Evolutionary conservation across 2,329 filamentous ascomycete genomes (phyloP), one percentile per base, ranked within the genome.

Genomic region (Trichoderma sp.): DNA sequence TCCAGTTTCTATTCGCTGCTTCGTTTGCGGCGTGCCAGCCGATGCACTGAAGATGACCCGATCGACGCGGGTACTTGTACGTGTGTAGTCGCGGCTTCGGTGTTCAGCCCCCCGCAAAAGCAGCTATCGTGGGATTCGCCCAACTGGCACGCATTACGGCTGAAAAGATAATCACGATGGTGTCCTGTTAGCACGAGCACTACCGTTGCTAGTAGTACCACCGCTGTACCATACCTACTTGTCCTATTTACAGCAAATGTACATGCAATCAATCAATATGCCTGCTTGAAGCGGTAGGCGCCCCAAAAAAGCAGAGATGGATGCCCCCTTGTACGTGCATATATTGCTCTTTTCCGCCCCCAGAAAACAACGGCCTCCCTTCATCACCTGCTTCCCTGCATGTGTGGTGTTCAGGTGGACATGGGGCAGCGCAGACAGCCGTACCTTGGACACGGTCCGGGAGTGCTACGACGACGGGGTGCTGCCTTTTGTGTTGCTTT

Each of bases 331-430:
- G 63, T 58, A 65, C 51, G 21, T 65, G 52, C 61, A 58, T 65
- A 37, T 54, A 58, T 46, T 49, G 63, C 63, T 11, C n/a, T 34
- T 56, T 58, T 39, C 52, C 63, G 52, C 63, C 30, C 59, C 59
- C 26, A 64, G 60, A 49, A 63, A 46, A 56, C 30, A 56, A 21
- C 51, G 24, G 34, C 21, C 52, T 39, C 61, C 61, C 37, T 65
- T 65, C 61, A 49, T 56, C 52, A 65, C 61, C 61, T 56, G 61
- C 61, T 56, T 56, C 52, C 52, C 28, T 56, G 63, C 63, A 58
- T 66, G 46, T 13, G 18, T 39, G 28, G 16, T 66, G 52, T 58
- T 32, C 61, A 56, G 51, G 61, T 65, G 61, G 60, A 21, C 52
- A 60, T 43, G 49, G 60, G 34, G 49, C 60, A 54, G 18, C 55